A percentile compares a stretch with the other conserved stretches of the same genome.
phyloP scores from a whole-genome alignment of 2,329 filamentous ascomycete species.

The Exophiala sideris region DNA sequence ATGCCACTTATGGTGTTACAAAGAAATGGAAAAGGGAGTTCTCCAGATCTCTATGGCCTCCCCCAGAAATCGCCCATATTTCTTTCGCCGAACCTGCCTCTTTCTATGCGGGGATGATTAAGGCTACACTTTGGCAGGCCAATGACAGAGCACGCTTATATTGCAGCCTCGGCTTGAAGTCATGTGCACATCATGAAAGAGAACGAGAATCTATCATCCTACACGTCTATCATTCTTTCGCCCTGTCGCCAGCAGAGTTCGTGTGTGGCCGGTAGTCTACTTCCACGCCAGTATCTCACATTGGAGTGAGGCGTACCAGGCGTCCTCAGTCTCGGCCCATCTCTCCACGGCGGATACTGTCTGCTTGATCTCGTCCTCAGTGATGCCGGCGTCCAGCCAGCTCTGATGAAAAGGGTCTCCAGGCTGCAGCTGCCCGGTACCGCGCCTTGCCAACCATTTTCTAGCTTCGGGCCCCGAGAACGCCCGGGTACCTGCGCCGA shows the following conservation, averaged over 20 bases:
- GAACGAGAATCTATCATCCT: too few species aligned
- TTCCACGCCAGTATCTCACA: slow-evolving; percentile 44
- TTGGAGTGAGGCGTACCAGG: slow-evolving; percentile 38
- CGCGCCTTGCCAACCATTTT: slow-evolving; percentile 31
- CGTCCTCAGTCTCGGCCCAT: slow-evolving; percentile 40
- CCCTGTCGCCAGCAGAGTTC: background rate
- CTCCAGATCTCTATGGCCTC: too few species aligned
- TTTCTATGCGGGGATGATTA: too few species aligned
- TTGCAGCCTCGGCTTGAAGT: too few species aligned
- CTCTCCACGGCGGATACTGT: slow-evolving; percentile 30
- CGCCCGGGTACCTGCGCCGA: slow-evolving; percentile 34
- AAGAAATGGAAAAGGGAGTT: background rate
- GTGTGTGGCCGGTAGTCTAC: slow-evolving; percentile 15
- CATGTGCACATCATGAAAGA: background rate
- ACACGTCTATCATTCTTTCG: background rate
- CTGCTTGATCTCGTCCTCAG: slow-evolving; percentile 36
- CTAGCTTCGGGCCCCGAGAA: slow-evolving; percentile 30
- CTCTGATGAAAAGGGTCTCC: slow-evolving; percentile 36
- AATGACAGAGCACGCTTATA: too few species aligned
- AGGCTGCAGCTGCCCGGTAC: slow-evolving; percentile 29
- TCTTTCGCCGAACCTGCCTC: too few species aligned
- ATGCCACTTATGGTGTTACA: background rate
- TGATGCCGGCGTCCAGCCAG: slow-evolving; percentile 38
- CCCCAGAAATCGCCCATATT: too few species aligned
- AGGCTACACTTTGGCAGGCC: too few species aligned